phyloP scores from a whole-genome alignment of 2,329 filamentous ascomycete genomes.

The Orbilia blumenaviensis region DNA sequence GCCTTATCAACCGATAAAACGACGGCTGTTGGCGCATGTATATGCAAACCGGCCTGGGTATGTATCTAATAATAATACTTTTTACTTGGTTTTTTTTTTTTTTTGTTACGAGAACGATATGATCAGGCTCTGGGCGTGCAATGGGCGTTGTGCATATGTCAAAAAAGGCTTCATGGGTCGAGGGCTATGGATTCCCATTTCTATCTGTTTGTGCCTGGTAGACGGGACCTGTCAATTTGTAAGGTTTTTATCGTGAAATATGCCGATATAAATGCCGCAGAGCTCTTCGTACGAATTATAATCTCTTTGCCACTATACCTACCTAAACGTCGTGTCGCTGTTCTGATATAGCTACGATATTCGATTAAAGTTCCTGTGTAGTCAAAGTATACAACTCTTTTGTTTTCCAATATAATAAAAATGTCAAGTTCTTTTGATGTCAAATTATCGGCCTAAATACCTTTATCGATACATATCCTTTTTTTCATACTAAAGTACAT shows the following conservation, averaged over 20 bases:
- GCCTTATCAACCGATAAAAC: not conserved
- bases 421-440: not conserved
- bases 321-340: not conserved
- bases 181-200: not conserved
- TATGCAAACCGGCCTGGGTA: not conserved
- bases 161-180: not conserved
- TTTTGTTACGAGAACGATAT: slow-evolving; percentile 2
- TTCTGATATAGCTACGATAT: not conserved
- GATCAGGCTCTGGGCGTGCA: slow-evolving; percentile 1
- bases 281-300: slow-evolving; percentile 15
- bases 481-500: slow-evolving; percentile 37
- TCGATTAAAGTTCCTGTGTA: not conserved
- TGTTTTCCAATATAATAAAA: not conserved
- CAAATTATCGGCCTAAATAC: slow-evolving; percentile 1
- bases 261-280: slow-evolving; percentile 34
- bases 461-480: not conserved
- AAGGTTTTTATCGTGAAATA: not conserved
- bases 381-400: not conserved
- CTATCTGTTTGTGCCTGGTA: not conserved
- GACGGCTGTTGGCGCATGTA: too few relatives aligned
- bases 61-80: not conserved
- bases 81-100: not conserved
- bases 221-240: not conserved
- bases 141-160: not conserved
- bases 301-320: not conserved